Evolutionary conservation across 805 yeast species (phyloP).

Genomic region (Wilhelminamyces savonicus): DNA sequence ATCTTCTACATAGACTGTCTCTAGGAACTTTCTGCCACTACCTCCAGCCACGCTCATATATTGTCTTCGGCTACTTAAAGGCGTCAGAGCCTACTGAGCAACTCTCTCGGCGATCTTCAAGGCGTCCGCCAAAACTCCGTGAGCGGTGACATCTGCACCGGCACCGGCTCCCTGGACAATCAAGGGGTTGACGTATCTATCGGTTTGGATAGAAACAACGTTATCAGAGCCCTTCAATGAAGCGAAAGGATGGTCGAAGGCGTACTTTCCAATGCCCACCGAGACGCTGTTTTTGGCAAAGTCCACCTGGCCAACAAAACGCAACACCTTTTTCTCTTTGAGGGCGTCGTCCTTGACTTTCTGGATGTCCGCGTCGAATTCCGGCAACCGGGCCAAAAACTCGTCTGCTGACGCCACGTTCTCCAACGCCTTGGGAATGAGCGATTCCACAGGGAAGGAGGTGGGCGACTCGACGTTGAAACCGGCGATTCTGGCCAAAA

Average conservation of each 20-base stretch:
- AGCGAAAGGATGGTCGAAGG: constrained; percentile 90
- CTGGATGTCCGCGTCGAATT: constrained; percentile 76
- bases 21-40: too few species aligned
- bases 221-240: constrained; percentile 93
- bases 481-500: constrained; percentile 90
- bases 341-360: constrained; percentile 76
- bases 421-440: constrained; percentile 85
- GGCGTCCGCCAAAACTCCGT: constrained; percentile 90
- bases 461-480: constrained; percentile 78
- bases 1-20: too few species aligned
- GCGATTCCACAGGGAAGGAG: constrained; percentile 88
- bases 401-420: constrained; percentile 66
- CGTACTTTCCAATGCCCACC: constrained; percentile 87
- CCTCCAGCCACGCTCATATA: too few species aligned
- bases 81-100: constrained; percentile 30
- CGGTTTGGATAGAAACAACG: constrained; percentile 84
- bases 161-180: constrained; percentile 97
- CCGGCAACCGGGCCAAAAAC: constrained; percentile 73
- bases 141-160: constrained; percentile 68
- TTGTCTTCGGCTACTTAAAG: not conserved
- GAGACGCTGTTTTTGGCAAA: constrained; percentile 60
- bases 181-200: constrained; percentile 89
- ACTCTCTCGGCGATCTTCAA: constrained; percentile 88
- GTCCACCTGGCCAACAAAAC: constrained; percentile 92
- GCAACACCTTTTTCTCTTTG: constrained; percentile 74